Evolutionary conservation across 1,284 basidiomycete species (phyloP).

Genomic region (Ceratobasidium sp.): DNA sequence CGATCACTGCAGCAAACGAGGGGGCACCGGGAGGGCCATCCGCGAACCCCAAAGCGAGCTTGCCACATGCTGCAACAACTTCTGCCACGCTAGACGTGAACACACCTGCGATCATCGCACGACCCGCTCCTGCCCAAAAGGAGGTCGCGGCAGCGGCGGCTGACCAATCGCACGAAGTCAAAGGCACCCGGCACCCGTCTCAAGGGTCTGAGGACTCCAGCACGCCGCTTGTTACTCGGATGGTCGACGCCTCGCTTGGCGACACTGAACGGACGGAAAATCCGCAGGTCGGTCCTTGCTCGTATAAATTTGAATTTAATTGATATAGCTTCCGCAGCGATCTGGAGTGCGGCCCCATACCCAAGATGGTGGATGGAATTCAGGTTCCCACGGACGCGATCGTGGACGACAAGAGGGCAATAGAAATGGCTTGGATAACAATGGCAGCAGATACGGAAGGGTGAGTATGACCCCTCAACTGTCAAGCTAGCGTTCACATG

Average conservation of each 20-base stretch:
- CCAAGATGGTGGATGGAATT: conserved; percentile 10
- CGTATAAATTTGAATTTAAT: neutral
- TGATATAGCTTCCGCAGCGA: neutral
- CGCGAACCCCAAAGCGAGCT: neutral
- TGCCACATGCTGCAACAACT: too few relatives aligned
- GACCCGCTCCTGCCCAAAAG: too few relatives aligned
- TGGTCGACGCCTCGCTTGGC: conserved; percentile 20
- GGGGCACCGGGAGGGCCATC: neutral
- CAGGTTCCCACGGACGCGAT: neutral
- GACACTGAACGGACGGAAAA: neutral
- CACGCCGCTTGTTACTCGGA: conserved; percentile 5
- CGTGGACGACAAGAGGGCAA: neutral
- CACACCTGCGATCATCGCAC: too few relatives aligned
- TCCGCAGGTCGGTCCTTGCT: conserved; percentile 11
- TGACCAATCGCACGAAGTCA: conserved; percentile 6
- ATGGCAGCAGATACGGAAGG: neutral
- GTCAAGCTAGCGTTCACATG: neutral
- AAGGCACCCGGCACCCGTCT: neutral
- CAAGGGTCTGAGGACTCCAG: conserved; percentile 35
- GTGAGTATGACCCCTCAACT: neutral
- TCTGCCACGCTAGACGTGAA: too few relatives aligned
- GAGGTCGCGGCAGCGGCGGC: neutral
- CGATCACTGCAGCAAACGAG: neutral
- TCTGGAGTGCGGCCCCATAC: conserved; percentile 2
- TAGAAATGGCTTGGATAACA: conserved; percentile 1